These are phyloP conservation scores for Diaporthe citri DNA, from an alignment of 2,329 filamentous ascomycete species.

Conservation along the genomic window DNA sequence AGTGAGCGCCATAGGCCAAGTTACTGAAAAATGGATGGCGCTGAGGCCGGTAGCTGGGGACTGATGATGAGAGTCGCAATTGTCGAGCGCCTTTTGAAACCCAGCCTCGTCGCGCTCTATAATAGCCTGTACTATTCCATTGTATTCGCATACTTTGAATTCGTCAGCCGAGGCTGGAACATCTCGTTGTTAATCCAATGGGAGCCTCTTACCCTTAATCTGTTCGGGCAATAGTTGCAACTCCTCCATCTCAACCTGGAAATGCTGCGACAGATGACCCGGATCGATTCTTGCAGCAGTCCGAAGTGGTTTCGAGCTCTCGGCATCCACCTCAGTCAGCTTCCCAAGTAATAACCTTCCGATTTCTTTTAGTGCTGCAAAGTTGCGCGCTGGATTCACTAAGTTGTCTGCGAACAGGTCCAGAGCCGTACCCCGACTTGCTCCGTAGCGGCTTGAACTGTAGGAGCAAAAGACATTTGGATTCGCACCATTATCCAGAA, in stretches of 20 bases:
- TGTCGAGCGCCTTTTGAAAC: not conserved
- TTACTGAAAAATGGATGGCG: not conserved
- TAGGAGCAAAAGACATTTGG: not conserved
- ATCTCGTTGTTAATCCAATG: not conserved
- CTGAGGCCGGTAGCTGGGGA: not conserved
- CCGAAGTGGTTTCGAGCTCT: too few relatives aligned
- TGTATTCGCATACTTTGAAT: not conserved
- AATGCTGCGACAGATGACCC: too few relatives aligned
- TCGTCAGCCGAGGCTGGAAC: not conserved
- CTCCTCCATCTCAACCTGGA: too few relatives aligned
- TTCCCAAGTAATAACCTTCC: not conserved
- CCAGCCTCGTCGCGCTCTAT: not conserved
- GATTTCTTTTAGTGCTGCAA: too few relatives aligned
- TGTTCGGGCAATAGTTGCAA: not conserved
- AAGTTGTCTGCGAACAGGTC: not conserved
- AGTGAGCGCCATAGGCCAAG: too few relatives aligned
- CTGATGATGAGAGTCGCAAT: not conserved
- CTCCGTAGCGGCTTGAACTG: not conserved
- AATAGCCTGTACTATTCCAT: not conserved
- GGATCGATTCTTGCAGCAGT: too few relatives aligned
- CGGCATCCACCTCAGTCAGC: too few relatives aligned
- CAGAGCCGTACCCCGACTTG: not conserved
- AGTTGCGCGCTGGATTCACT: too few relatives aligned
- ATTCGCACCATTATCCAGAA: not conserved
- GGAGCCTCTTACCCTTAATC: not conserved